These are phyloP conservation scores for Penicillium nordicum DNA, from an alignment of 2,329 filamentous ascomycete genomes.

Conservation along the genomic window DNA sequence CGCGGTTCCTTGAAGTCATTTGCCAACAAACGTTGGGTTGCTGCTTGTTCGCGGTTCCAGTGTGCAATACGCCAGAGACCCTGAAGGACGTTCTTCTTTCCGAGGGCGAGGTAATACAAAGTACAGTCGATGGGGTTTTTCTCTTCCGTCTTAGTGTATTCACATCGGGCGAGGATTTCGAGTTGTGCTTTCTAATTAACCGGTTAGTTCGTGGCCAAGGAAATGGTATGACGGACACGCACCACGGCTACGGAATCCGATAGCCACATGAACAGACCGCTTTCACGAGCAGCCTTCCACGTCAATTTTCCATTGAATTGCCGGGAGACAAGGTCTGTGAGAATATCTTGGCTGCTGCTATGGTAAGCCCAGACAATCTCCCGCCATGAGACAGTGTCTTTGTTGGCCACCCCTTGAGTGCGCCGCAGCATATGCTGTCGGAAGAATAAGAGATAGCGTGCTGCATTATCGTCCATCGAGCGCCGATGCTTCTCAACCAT, in stretches of 20 bases:
- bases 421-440: conserved; percentile 72
- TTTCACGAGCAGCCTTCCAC: conserved; percentile 82
- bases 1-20: conserved; percentile 86
- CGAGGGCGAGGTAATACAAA: conserved; percentile 84
- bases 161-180: conserved; percentile 84
- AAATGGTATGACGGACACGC: conserved; percentile 34
- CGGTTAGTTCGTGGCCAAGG: not conserved
- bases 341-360: conserved; percentile 71
- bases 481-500: conserved; percentile 81
- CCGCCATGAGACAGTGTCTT: conserved; percentile 60
- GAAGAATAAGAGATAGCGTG: conserved; percentile 83
- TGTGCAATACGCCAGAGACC: conserved; percentile 92
- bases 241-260: conserved; percentile 73
- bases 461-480: conserved; percentile 86
- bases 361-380: conserved; percentile 48
- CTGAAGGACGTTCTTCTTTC: conserved; percentile 84
- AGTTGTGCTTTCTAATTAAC: conserved; percentile 66
- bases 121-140: conserved; percentile 90
- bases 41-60: conserved; percentile 80
- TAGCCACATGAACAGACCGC: conserved; percentile 94
- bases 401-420: conserved; percentile 56
- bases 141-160: conserved; percentile 82
- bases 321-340: conserved; percentile 74
- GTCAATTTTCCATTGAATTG: conserved; percentile 76
- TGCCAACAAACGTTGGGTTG: conserved; percentile 74